These are phyloP conservation scores for Chernovozyma aurita DNA, from an alignment of 1,139 yeast species.

Conservation along the genomic window DNA sequence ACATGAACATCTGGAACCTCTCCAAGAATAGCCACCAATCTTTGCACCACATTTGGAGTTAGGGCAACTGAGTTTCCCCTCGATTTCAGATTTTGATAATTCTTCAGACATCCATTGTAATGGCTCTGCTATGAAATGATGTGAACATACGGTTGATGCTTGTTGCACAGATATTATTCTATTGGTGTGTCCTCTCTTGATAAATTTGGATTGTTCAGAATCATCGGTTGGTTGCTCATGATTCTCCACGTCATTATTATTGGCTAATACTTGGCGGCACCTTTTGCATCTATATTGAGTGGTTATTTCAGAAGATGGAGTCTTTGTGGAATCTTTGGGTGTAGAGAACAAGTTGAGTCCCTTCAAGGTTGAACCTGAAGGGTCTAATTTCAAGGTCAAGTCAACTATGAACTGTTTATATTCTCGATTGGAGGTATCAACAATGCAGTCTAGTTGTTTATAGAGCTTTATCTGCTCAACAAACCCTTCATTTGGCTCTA, in stretches of 20 bases:
- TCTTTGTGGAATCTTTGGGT: slow-evolving; percentile 8
- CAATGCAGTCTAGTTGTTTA: slow-evolving; percentile 22
- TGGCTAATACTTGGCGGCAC: slow-evolving; percentile 59
- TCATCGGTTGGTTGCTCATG: slow-evolving; percentile 59
- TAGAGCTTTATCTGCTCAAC: slow-evolving; percentile 65
- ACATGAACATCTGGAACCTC: slow-evolving; percentile 90
- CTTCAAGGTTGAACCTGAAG: slow-evolving; percentile 21
- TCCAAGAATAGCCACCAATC: slow-evolving; percentile 92
- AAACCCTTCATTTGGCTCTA: slow-evolving; percentile 78
- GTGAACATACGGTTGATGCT: slow-evolving; percentile 70
- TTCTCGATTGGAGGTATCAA: slow-evolving; percentile 18
- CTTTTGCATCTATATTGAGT: slow-evolving; percentile 55
- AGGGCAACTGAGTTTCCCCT: slow-evolving; percentile 84
- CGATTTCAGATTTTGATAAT: slow-evolving; percentile 62
- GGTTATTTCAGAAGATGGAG: slow-evolving; percentile 10
- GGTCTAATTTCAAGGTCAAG: slow-evolving; percentile 23
- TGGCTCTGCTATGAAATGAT: slow-evolving; percentile 76
- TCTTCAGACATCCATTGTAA: slow-evolving; percentile 87
- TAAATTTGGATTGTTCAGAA: slow-evolving; percentile 59
- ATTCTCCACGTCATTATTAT: slow-evolving; percentile 44
- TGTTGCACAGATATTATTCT: slow-evolving; percentile 52
- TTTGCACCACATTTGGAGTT: slow-evolving; percentile 61
- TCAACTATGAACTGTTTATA: slow-evolving; percentile 27
- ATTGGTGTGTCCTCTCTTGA: slow-evolving; percentile 57
- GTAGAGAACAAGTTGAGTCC: slow-evolving; percentile 11